Evolutionary conservation across 2,329 filamentous ascomycete genomes (phyloP).

Genomic region (Graphilbum ipis-grandicollis): DNA sequence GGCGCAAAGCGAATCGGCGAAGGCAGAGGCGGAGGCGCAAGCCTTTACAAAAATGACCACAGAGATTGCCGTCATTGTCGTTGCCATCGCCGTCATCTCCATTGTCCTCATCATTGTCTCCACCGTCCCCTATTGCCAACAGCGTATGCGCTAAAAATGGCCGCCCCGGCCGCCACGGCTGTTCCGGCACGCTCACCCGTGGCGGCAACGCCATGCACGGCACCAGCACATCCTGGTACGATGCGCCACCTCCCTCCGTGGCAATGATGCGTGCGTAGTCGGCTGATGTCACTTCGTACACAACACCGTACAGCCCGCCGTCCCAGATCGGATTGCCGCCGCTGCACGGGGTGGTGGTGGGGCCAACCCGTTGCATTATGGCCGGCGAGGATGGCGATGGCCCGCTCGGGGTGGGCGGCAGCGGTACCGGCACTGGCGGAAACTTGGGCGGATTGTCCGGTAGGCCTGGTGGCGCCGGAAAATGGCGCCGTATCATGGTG

Average conservation of each 20-base stretch:
- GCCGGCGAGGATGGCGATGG: background rate
- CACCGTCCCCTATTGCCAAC: no score
- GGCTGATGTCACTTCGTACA: slow-evolving; percentile 75
- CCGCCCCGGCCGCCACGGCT: slow-evolving; percentile 40
- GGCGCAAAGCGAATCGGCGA: slow-evolving; percentile 11
- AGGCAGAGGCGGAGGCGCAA: no score
- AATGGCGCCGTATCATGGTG: slow-evolving; percentile 43
- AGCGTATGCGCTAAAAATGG: slow-evolving; percentile 77
- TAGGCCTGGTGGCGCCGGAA: slow-evolving; percentile 20
- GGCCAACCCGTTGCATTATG: no score
- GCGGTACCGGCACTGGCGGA: slow-evolving; percentile 9
- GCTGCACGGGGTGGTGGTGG: no score
- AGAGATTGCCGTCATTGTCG: slow-evolving; percentile 7
- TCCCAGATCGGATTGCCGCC: slow-evolving; percentile 39
- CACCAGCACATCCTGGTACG: slow-evolving; percentile 72
- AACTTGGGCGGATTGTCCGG: slow-evolving; percentile 15
- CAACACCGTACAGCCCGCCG: slow-evolving; percentile 76
- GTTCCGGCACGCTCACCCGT: slow-evolving; percentile 41
- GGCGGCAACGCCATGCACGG: slow-evolving; percentile 53
- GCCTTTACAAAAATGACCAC: slow-evolving; percentile 2
- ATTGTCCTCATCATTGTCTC: no score
- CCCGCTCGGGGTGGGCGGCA: slow-evolving; percentile 2
- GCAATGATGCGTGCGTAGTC: slow-evolving; percentile 80
- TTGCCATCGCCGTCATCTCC: slow-evolving; percentile 4
- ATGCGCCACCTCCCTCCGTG: slow-evolving; percentile 72